Evolutionary conservation across 768 basidiomycete species (phyloP).

Genomic region (Hemileccinum impolitum): DNA sequence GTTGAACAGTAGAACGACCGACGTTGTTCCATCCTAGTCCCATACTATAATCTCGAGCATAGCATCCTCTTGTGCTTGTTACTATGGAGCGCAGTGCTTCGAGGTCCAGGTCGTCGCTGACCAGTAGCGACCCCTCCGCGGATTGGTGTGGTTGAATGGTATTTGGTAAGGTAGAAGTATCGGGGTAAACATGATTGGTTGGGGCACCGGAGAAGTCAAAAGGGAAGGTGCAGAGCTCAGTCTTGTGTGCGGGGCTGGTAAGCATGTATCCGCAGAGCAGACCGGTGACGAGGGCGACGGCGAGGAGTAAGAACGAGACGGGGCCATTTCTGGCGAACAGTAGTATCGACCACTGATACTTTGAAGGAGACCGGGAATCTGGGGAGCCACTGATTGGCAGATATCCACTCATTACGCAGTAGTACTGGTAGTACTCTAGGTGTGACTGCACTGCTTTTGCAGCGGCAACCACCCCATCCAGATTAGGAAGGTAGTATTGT

Average conservation of each 20-base stretch:
- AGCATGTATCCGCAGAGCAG: slow-evolving; percentile 26
- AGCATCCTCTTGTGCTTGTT: slow-evolving; percentile 39
- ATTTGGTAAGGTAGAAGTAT: neutral
- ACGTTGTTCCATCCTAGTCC: slow-evolving; percentile 50
- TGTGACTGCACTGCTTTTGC: too few species aligned
- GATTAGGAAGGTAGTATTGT: neutral
- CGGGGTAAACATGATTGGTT: neutral
- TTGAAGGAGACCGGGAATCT: slow-evolving; percentile 2
- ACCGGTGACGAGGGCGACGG: slow-evolving; percentile 21
- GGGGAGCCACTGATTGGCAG: slow-evolving; percentile 18
- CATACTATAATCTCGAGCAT: slow-evolving; percentile 42
- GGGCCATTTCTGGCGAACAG: slow-evolving; percentile 16
- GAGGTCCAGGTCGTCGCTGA: slow-evolving; percentile 24
- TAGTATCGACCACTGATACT: slow-evolving; percentile 9
- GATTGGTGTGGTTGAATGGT: neutral
- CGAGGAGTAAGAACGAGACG: slow-evolving; percentile 14
- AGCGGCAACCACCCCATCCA: neutral
- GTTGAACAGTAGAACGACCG: slow-evolving; percentile 7
- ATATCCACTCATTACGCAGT: slow-evolving; percentile 15
- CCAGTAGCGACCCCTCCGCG: slow-evolving; percentile 10
- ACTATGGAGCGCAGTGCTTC: slow-evolving; percentile 34
- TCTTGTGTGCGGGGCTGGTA: slow-evolving; percentile 10
- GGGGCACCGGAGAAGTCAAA: slow-evolving; percentile 1
- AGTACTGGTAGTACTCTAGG: too few species aligned
- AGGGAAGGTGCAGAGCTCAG: slow-evolving; percentile 20